phyloP scores from a whole-genome alignment of 768 basidiomycete species.

The Collybia mongolica region DNA sequence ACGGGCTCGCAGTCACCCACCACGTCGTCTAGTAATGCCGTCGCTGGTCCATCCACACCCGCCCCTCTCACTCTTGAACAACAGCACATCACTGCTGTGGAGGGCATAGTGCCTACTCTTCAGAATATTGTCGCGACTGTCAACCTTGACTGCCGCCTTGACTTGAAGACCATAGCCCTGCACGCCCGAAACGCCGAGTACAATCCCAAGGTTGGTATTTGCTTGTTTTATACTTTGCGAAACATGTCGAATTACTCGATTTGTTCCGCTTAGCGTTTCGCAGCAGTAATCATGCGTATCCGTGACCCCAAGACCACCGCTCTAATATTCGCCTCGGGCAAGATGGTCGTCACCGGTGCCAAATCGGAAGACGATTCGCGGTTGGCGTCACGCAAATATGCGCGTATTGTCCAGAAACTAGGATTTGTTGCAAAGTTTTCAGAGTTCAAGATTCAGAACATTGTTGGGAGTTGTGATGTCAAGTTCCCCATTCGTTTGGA shows the following conservation, averaged over 20 bases:
- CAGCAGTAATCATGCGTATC: conserved; percentile 99
- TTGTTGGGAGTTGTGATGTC: conserved; percentile 97
- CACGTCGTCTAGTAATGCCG: conserved; percentile 33
- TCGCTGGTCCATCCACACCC: conserved; percentile 55
- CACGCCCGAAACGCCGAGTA: conserved; percentile 99
- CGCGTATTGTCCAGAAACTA: conserved; percentile 98
- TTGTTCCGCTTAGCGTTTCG: conserved; percentile 89
- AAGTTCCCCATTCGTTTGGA: conserved; percentile 98
- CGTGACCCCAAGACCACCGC: conserved; percentile 99
- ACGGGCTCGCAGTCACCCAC: conserved; percentile 24
- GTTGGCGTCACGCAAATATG: conserved; percentile 96
- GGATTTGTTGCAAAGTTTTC: conserved; percentile 99
- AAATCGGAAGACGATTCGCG: conserved; percentile 99
- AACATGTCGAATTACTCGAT: conserved; percentile 63
- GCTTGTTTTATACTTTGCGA: conserved; percentile 36
- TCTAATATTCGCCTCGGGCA: conserved; percentile 98
- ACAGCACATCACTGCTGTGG: conserved; percentile 94
- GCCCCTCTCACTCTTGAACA: conserved; percentile 82
- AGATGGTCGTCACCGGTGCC: conserved; percentile 99
- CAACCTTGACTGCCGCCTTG: conserved; percentile 94
- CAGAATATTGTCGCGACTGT: conserved; percentile 99
- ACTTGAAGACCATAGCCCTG: conserved; percentile 97
- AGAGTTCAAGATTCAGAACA: conserved; percentile 99
- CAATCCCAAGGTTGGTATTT: conserved; percentile 95
- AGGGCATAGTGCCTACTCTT: conserved; percentile 97